Conservation (phyloP, 2,329 filamentous ascomycete species). For the Microdochium nivale region DNA sequence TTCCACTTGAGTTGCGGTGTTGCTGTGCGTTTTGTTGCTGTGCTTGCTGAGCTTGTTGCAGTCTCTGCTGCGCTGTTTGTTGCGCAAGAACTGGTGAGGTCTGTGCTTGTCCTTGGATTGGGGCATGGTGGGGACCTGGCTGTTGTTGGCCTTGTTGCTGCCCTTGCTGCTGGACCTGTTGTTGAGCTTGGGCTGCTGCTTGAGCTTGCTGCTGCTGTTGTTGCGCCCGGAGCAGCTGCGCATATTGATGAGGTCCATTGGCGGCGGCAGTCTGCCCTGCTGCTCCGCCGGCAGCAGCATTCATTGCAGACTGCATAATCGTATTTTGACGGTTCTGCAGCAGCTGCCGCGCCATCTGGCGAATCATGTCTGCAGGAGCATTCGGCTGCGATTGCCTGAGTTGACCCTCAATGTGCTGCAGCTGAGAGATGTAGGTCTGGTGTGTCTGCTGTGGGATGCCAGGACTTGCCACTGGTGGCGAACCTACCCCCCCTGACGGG, state of each 20-base stretch:
- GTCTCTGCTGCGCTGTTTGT: not conserved
- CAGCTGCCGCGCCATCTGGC: constrained; percentile 43
- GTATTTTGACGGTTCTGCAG: constrained; percentile 33
- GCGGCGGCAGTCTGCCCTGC: constrained; percentile 37
- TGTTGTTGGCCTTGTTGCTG: constrained; percentile 8
- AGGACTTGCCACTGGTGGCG: constrained; percentile 24
- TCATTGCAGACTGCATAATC: constrained; percentile 41
- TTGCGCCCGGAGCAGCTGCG: constrained; percentile 47
- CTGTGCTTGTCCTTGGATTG: not conserved
- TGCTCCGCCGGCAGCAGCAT: constrained; percentile 39
- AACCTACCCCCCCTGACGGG: constrained; percentile 34
- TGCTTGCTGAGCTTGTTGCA: not conserved
- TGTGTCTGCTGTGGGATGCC: constrained; percentile 32
- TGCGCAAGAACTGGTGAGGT: not conserved
- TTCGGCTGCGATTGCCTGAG: constrained; percentile 43
- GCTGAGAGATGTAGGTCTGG: constrained; percentile 36
- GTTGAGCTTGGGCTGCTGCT: constrained; percentile 16
- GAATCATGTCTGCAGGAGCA: constrained; percentile 37
- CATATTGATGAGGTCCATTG: constrained; percentile 50
- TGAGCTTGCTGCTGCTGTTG: constrained; percentile 42
- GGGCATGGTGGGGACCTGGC: not conserved
- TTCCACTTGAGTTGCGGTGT: constrained; percentile 2
- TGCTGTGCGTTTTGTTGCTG: not conserved
- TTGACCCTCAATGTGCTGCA: constrained; percentile 42
- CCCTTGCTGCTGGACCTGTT: constrained; percentile 14